Conservation (phyloP, 495 filamentous ascomycete species). For the Penicillium goetzii region DNA sequence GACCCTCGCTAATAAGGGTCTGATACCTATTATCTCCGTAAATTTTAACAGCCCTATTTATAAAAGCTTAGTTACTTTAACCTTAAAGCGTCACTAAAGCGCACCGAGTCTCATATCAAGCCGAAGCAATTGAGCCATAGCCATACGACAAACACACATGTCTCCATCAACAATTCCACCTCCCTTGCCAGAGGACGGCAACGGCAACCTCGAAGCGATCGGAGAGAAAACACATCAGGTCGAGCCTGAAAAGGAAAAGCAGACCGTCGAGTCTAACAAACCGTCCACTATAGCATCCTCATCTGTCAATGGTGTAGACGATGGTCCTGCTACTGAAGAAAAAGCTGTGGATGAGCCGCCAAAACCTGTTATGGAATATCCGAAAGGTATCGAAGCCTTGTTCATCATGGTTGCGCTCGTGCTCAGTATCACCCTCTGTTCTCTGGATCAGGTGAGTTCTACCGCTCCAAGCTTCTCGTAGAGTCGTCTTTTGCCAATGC, state of each 20-base stretch:
- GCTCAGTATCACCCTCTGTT: slow-evolving; percentile 8
- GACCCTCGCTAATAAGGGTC: slow-evolving; percentile 2
- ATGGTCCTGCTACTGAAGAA: slow-evolving; percentile 1
- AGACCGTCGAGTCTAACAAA: slow-evolving; percentile 3
- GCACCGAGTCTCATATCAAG: neutral
- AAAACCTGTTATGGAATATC: slow-evolving; percentile 4
- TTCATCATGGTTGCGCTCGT: slow-evolving; percentile 5
- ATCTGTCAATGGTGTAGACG: neutral
- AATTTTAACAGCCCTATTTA: neutral
- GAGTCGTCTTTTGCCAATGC: slow-evolving; percentile 1
- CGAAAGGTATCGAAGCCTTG: slow-evolving; percentile 9
- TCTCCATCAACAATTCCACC: slow-evolving; percentile 5
- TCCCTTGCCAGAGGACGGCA: slow-evolving; percentile 6
- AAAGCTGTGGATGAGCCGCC: slow-evolving; percentile 4
- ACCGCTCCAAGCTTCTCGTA: neutral
- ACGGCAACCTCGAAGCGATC: slow-evolving; percentile 1
- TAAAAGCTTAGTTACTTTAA: neutral
- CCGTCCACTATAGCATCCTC: slow-evolving; percentile 1
- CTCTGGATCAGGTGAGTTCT: slow-evolving; percentile 8
- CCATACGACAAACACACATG: neutral
- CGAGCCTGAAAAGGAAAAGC: slow-evolving; percentile 5
- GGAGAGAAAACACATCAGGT: slow-evolving; percentile 9
- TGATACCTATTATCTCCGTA: slow-evolving; percentile 1
- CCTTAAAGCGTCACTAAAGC: neutral
- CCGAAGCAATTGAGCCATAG: neutral